These are phyloP conservation scores for Leishmania martiniquensis DNA, from an alignment of 208 protist genomes.

Conservation along the genomic window DNA sequence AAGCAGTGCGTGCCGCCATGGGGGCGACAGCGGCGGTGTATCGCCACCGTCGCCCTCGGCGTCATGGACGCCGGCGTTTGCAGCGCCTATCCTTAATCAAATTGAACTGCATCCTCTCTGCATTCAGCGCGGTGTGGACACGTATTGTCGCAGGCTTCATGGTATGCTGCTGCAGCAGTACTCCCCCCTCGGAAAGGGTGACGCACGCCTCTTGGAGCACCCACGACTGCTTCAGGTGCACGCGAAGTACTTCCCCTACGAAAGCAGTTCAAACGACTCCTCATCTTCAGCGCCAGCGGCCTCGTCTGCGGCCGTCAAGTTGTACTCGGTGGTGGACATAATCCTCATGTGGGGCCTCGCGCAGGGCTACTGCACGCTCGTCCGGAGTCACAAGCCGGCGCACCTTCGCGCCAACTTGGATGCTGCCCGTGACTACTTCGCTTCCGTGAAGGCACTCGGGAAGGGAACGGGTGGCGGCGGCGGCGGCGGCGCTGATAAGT, in stretches of 20 bases:
- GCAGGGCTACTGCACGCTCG: conserved; percentile 71
- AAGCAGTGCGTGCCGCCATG: conserved; percentile 1
- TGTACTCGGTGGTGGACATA: conserved; percentile 51
- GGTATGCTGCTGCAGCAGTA: conserved; percentile 87
- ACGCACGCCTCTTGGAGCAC: conserved; percentile 56
- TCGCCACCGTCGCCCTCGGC: background rate
- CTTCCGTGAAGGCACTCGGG: conserved; percentile 12
- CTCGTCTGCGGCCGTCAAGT: background rate
- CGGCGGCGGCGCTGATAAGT: background rate
- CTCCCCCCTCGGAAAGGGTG: conserved; percentile 66
- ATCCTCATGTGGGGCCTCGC: conserved; percentile 77
- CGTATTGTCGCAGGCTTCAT: conserved; percentile 42
- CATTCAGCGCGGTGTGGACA: conserved; percentile 56
- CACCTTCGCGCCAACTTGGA: conserved; percentile 53
- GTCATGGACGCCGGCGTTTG: background rate
- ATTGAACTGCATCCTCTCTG: conserved; percentile 91
- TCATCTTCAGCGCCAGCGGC: background rate
- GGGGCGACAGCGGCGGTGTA: background rate
- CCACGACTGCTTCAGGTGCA: conserved; percentile 46
- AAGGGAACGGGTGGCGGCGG: background rate
- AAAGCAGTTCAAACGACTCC: background rate
- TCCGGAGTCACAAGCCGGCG: conserved; percentile 50
- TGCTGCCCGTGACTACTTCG: conserved; percentile 47
- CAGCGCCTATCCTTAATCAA: conserved; percentile 71
- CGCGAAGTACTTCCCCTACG: conserved; percentile 34